These are phyloP conservation scores for Thraustotheca clavata DNA, from an alignment of 352 stramenopile species.

Conservation along the genomic window DNA sequence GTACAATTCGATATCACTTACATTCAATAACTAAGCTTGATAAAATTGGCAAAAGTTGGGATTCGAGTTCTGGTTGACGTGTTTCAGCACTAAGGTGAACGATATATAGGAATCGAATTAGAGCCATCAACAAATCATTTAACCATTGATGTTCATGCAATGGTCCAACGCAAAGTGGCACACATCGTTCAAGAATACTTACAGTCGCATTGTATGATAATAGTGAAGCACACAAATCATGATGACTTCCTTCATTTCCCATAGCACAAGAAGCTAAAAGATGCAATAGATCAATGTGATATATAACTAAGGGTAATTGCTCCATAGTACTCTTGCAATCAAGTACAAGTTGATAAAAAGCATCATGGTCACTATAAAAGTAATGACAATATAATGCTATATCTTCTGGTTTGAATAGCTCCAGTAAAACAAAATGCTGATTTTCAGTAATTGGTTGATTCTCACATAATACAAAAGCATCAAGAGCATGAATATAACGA, in stretches of 20 bases:
- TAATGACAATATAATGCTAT: slow-evolving; percentile 39
- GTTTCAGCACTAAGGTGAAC: background rate
- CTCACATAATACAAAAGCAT: slow-evolving; percentile 48
- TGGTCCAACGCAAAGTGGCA: background rate
- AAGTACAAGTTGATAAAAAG: background rate
- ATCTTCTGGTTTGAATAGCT: slow-evolving; percentile 56
- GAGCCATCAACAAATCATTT: background rate
- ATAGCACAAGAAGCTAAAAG: slow-evolving; percentile 51
- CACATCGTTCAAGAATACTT: background rate
- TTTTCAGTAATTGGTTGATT: slow-evolving; percentile 54
- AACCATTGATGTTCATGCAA: background rate
- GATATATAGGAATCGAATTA: background rate
- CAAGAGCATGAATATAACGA: slow-evolving; percentile 49
- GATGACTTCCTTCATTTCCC: background rate
- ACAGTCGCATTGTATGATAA: background rate
- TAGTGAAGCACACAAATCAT: background rate
- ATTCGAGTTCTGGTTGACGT: too few species aligned
- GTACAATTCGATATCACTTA: background rate
- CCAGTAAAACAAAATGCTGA: slow-evolving; percentile 54
- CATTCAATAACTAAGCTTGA: too few species aligned
- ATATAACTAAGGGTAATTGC: slow-evolving; percentile 37
- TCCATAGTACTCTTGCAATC: background rate
- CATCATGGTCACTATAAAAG: slow-evolving; percentile 32
- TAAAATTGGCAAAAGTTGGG: too few species aligned
- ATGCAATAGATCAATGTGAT: slow-evolving; percentile 51